These are phyloP conservation scores for Zygoascus bituminiphila DNA, from an alignment of 805 yeast species.

Conservation along the genomic window DNA sequence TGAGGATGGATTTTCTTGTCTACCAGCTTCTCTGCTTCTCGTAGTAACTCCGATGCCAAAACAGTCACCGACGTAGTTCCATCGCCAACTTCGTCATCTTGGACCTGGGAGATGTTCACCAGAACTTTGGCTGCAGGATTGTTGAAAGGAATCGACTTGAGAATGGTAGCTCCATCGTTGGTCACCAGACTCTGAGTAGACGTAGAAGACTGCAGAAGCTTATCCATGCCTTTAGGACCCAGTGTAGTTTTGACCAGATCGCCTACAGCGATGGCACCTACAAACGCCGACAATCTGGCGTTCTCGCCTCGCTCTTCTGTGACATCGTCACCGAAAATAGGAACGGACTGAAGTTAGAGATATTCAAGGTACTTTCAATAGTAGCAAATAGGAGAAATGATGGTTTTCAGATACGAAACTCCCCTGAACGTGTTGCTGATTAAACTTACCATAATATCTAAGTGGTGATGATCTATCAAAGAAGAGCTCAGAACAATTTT, in stretches of 20 bases:
- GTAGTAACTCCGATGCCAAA: constrained; percentile 85
- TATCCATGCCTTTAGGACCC: constrained; percentile 99
- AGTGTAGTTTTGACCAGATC: constrained; percentile 88
- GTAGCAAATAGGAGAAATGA: too few species aligned
- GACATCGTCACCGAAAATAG: constrained; percentile 94
- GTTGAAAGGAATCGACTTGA: constrained; percentile 88
- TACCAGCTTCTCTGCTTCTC: constrained; percentile 89
- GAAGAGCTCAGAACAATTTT: not conserved
- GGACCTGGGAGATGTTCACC: constrained; percentile 91
- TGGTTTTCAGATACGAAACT: too few species aligned
- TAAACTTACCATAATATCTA: too few species aligned
- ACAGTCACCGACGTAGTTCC: constrained; percentile 98
- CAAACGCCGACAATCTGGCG: constrained; percentile 93
- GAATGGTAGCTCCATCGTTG: constrained; percentile 96
- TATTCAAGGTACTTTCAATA: too few species aligned
- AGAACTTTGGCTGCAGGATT: constrained; percentile 96
- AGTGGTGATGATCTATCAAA: too few species aligned
- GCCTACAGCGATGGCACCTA: constrained; percentile 98
- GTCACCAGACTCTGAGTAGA: constrained; percentile 76
- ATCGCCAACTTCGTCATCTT: constrained; percentile 97
- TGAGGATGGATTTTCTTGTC: constrained; percentile 95
- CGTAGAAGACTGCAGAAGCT: constrained; percentile 78
- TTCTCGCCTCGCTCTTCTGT: constrained; percentile 97
- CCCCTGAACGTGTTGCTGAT: too few species aligned
- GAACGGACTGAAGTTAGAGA: constrained; percentile 49